These are phyloP conservation scores for Vitis riparia DNA, from an alignment of 164 flowering plant genomes.

Conservation along the genomic window DNA sequence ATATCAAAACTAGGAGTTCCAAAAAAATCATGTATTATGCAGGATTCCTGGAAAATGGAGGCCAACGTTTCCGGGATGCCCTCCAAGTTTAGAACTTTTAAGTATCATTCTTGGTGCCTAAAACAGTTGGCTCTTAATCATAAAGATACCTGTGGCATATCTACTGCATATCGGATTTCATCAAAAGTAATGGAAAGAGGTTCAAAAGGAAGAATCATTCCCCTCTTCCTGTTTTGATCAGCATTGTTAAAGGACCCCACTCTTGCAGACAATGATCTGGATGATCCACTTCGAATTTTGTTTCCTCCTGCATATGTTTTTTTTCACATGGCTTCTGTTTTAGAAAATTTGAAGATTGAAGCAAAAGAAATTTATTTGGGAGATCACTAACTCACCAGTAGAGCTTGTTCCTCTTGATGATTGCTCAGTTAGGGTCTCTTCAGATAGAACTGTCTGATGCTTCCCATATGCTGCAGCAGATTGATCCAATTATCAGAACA, in stretches of 20 bases:
- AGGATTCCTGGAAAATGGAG: neutral
- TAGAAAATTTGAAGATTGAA: neutral
- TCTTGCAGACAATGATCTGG: constrained; percentile 20
- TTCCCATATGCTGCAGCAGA: constrained; percentile 49
- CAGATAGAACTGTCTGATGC: constrained; percentile 46
- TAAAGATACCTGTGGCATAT: constrained; percentile 50
- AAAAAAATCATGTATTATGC: neutral
- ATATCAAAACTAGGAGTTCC: neutral
- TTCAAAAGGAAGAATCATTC: constrained; percentile 49
- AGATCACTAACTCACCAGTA: constrained; percentile 6
- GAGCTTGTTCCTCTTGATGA: constrained; percentile 6
- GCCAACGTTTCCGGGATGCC: neutral
- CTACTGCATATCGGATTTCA: constrained; percentile 42
- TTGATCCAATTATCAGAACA: neutral
- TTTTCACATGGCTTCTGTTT: neutral
- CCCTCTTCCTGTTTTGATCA: constrained; percentile 24
- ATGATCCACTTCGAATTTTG: constrained; percentile 19
- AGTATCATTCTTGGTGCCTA: too few species aligned
- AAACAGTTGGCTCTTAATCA: neutral
- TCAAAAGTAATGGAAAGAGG: constrained; percentile 38
- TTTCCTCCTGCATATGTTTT: constrained; percentile 19
- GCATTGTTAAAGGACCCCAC: constrained; percentile 8
- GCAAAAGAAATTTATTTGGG: neutral
- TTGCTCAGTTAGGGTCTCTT: constrained; percentile 25
- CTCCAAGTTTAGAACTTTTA: neutral